Evolutionary conservation across 169 alveolate species (phyloP), one percentile per base, ranked within the genome.

Genomic region (Theileria sp.): DNA sequence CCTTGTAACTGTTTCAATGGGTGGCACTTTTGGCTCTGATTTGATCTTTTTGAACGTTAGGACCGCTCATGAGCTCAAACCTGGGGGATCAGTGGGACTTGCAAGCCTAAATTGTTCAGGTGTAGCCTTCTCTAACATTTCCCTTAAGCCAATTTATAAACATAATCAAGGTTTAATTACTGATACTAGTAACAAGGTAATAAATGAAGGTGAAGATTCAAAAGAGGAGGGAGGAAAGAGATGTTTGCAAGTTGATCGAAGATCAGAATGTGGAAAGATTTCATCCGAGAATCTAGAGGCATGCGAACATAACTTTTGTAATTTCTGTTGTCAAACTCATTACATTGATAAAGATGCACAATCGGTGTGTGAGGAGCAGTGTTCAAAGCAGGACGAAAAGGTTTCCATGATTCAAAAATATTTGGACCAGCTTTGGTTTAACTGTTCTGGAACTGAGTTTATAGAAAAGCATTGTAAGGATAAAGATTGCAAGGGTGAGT

Each of bases 91-190:
- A 54, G 88, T 93, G 0, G 96, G 95, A 19, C 81, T 93, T 26
- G 61, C 92, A 51, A 85, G 94, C 36, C 70, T 88, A 68, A 86
- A 87, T 25, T 93, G 96, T 78, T 87, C 88, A n/a, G 93, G 93
- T 17, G 89, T 90, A n/a, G 94, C 96, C 0, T 93, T 92, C 81
- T 71, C 95, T 21, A 78, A 88, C 58, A 80, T 93, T 38, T 51
- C 86, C 26, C 75, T 90, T 50, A 86, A 62, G 50, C 94, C 94
- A 23, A 87, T 83, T 50, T 89, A 90, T 36, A 64, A 64, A 7
- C 82, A 76, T 49, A 76, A 85, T 69, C 81, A 23, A 72, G 80
- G 38, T 73, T 15, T 38, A 7, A 49, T 23, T 49, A 67, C 34
- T 30, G 49, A 67, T 67, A 8, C 17, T 26, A 8, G 49, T 23